Evolutionary conservation across 2,329 filamentous ascomycete species (phyloP).

Genomic region (Sporothrix humicola): DNA sequence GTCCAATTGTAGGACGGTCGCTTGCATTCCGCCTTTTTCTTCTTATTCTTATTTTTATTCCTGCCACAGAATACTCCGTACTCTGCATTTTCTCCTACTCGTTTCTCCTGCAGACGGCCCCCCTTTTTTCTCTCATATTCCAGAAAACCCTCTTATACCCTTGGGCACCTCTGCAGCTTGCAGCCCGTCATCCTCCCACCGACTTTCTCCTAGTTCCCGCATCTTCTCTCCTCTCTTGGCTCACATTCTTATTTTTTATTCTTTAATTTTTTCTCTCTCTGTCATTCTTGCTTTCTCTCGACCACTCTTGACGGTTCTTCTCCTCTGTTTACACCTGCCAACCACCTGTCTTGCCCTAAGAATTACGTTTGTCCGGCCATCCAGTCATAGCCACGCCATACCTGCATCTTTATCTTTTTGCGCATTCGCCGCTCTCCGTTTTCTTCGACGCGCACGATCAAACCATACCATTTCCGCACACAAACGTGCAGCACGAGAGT

Average conservation of each 20-base stretch:
- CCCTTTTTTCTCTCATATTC: not conserved
- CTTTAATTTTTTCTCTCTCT: not conserved
- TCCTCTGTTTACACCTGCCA: slow-evolving; percentile 10
- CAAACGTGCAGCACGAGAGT: slow-evolving; percentile 23
- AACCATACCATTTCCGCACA: slow-evolving; percentile 21
- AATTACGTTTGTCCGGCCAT: slow-evolving; percentile 20
- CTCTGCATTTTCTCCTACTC: not conserved
- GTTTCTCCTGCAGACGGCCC: not conserved
- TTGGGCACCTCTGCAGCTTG: slow-evolving; percentile 30
- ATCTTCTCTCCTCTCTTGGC: not conserved
- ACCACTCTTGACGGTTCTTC: too few species aligned
- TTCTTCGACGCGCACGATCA: slow-evolving; percentile 30
- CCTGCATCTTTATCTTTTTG: slow-evolving; percentile 36
- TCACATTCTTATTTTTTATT: not conserved
- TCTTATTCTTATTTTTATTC: not conserved
- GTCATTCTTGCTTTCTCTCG: not conserved
- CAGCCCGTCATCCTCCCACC: slow-evolving; percentile 18
- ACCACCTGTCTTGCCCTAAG: not conserved
- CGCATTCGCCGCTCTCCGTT: slow-evolving; percentile 38
- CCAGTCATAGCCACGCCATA: slow-evolving; percentile 45
- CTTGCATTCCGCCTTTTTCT: slow-evolving; percentile 10
- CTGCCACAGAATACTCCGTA: not conserved
- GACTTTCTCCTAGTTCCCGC: not conserved
- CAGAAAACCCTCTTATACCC: slow-evolving; percentile 18
- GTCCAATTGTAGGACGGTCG: slow-evolving; percentile 3